A percentile compares a stretch with the other conserved stretches of the same genome.
These are phyloP conservation scores for Annulohypoxylon bovei DNA, from an alignment of 495 filamentous ascomycete genomes.

Conservation along the genomic window DNA sequence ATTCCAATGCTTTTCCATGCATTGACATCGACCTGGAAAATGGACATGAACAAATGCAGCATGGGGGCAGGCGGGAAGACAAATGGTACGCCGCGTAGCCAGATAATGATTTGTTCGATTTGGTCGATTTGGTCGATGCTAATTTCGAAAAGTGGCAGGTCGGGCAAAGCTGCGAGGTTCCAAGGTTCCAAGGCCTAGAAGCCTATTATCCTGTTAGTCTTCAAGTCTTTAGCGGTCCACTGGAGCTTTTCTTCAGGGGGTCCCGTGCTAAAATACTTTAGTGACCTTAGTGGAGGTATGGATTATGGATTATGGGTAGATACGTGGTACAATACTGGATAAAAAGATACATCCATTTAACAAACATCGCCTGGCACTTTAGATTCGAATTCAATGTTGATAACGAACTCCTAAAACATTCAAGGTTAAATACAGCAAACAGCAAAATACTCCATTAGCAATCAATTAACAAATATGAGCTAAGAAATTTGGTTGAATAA, in stretches of 20 bases:
- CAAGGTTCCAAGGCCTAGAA: slow-evolving; percentile 7
- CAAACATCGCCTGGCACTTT: too few species aligned
- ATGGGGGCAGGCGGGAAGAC: slow-evolving; percentile 38
- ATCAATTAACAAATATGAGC: not conserved
- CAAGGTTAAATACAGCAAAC: too few species aligned
- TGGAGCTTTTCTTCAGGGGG: slow-evolving; percentile 3
- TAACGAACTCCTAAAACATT: not conserved
- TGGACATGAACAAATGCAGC: slow-evolving; percentile 1
- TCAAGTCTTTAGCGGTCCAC: not conserved
- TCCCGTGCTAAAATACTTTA: not conserved
- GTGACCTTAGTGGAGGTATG: not conserved
- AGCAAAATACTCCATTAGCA: not conserved
- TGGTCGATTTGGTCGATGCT: slow-evolving; percentile 40
- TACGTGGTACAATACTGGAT: not conserved
- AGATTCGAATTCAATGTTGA: too few species aligned
- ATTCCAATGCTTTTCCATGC: slow-evolving; percentile 32
- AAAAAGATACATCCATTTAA: not conserved
- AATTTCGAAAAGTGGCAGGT: slow-evolving; percentile 41
- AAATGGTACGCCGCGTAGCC: slow-evolving; percentile 14
- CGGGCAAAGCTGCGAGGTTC: slow-evolving; percentile 5
- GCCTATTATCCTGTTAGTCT: not conserved
- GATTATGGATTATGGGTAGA: too few species aligned
- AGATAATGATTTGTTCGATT: slow-evolving; percentile 14
- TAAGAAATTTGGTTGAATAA: not conserved
- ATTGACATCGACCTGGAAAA: slow-evolving; percentile 7